Evolutionary conservation across 345 rosid genomes (phyloP), one percentile per base, ranked within the genome.

Genomic region (Moricandia moricandioides): DNA sequence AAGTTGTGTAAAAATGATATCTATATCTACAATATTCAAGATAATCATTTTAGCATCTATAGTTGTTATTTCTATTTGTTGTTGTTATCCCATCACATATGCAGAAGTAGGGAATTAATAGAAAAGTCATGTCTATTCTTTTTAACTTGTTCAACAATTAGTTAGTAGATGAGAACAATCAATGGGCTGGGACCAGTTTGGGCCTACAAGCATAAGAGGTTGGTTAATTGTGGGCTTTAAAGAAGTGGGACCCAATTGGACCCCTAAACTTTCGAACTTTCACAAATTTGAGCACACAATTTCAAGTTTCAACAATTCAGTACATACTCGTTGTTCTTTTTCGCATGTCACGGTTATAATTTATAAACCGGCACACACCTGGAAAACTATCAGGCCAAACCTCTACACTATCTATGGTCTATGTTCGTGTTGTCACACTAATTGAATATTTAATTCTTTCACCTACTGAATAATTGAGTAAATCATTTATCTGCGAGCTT

Each of bases 141-240:
- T 24, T 54, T 8, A 29, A 61, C 69, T 35, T 37, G 26, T 39
- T 18, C 9, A 37, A 40, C 31, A 62, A 18, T 37, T 54, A 63
- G 75, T 64, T 65, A 33, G 81, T 65, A 65, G 80, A 65, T 71
- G 76, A 59, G 47, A 58, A 71, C 9, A 78, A 47, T 78, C 30
- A 78, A 71, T 77, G 71, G 71, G 68, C 68, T 71, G 71, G 68
- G 81, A 65, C 81, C 71, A 63, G 9, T 31, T 71, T 71, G 9
- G 67, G 76, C 35, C 80, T 77, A 65, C 76, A 62, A 64, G 29
- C 6, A 57, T 10, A 49, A 34, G 35, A 70, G 30, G 49, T 54
- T 63, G n/a, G 49, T 69, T 62, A 43, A 62, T 24, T 62, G 8
- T 76, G 76, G 76, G 80, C 67, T 77, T 71, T 34, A 71, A 67